Evolutionary conservation across 305 asterid species (phyloP).

Genomic region (Fraxinus sp.): DNA sequence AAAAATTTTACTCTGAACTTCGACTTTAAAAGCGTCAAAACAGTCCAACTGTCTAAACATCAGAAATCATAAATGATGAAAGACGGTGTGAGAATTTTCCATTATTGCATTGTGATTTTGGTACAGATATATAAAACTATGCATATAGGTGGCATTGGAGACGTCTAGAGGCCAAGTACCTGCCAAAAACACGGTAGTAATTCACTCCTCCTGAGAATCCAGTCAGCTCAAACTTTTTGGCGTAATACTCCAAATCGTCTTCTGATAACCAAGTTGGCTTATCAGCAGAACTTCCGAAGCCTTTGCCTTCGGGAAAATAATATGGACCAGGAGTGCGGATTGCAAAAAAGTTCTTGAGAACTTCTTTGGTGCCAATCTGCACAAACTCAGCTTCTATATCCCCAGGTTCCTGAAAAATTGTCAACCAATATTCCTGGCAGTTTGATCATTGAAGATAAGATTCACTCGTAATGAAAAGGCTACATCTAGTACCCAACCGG

Average conservation of each 20-base stretch:
- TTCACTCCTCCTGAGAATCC: constrained; percentile 70
- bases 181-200: constrained; percentile 51
- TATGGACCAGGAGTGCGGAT: constrained; percentile 43
- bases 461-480: background rate
- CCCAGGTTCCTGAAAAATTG: constrained; percentile 50
- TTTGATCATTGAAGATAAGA: background rate
- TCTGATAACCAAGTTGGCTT: constrained; percentile 58
- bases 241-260: constrained; percentile 56
- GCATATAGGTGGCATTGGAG: too few relatives aligned
- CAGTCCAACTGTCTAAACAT: background rate
- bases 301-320: constrained; percentile 54
- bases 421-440: background rate
- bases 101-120: background rate
- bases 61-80: background rate
- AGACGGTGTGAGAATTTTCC: background rate
- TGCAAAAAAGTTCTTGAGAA: constrained; percentile 41
- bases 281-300: constrained; percentile 35
- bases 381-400: constrained; percentile 65
- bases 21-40: background rate
- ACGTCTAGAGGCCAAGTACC: constrained; percentile 25
- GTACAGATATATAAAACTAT: too few relatives aligned
- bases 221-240: constrained; percentile 37
- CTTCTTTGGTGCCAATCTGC: constrained; percentile 42
- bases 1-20: background rate
- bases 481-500: background rate